Evolutionary conservation across 1,139 yeast genomes (phyloP).

Genomic region (Candida neerlandica): DNA sequence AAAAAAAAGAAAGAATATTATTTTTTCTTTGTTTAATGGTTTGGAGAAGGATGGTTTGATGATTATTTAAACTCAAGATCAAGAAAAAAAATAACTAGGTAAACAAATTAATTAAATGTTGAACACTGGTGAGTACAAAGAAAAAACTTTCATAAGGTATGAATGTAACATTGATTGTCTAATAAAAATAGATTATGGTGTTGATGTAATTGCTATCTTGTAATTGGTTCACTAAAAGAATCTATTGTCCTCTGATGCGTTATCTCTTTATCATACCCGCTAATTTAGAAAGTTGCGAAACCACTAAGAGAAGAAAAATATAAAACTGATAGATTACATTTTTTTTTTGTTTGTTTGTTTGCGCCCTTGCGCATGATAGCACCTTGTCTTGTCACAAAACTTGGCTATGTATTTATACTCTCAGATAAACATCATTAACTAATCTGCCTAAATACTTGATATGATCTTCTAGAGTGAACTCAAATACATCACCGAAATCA

Average conservation of each 20-base stretch:
- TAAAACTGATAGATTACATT: no score
- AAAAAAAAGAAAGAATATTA: neutral
- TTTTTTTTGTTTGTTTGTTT: no score
- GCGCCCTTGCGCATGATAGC: neutral
- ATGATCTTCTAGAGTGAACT: slow-evolving; percentile 20
- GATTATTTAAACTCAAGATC: no score
- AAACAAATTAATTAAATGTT: no score
- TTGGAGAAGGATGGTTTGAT: no score
- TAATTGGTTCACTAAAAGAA: neutral
- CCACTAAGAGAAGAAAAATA: neutral
- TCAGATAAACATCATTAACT: slow-evolving; percentile 18
- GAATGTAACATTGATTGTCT: no score
- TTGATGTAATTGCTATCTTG: neutral
- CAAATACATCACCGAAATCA: slow-evolving; percentile 22
- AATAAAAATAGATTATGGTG: no score
- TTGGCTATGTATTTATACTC: slow-evolving; percentile 1
- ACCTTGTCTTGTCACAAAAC: neutral
- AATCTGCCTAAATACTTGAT: slow-evolving; percentile 26
- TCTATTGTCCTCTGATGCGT: neutral
- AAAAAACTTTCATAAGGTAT: no score
- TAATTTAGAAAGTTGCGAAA: neutral
- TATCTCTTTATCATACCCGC: neutral
- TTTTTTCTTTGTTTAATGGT: neutral
- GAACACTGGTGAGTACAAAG: no score
- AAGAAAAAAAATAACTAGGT: no score